Evolutionary conservation across 805 yeast species (phyloP), one percentile per base, ranked within the genome.

Genomic region (Hanseniaspora pseudoguilliermondii): DNA sequence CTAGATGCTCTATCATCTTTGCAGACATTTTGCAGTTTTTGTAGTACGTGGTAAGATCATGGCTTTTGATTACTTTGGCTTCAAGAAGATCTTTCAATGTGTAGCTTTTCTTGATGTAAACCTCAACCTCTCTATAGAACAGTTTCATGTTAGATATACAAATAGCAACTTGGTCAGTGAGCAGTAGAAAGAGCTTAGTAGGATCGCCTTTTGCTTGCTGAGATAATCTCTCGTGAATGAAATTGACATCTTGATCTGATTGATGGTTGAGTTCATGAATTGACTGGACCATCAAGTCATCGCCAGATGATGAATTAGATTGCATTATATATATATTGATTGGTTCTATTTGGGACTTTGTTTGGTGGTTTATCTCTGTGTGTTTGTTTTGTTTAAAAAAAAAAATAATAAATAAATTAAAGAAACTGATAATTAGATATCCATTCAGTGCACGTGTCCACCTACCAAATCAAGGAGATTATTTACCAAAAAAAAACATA

Each of bases 61-160:
- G 43, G 10, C 21, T 44, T 16, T 43, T 46, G 11, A 53, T 18
- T 1, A 21, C 36, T 9, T 53, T 35, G 9, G 48, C 34, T 25
- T 38, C 29, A 18, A 53, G 23, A 11, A 41, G 35, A 32, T 46
- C 27, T n/a, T 46, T 44, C 21, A 53, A 32, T 5, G 48, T 16
- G 34, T 53, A 53, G 20, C 21, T 36, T 10, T 46, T 48, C 35
- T 53, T 35, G 32, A 53, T 29, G 6, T 34, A 23, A 1, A 27
- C 29, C 16, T 46, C 50, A 35, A 35, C 23, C 32, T 32, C 34
- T 23, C 47, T 43, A 16, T 43, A 49, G 32, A 53, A 53, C 15
- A 53, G 40, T 27, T 46, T 53, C 56, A 53, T 53, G 42, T 53
- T 53, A 5, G 56, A 53, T 36, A 53, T 53, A 27, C 50, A 53